phyloP scores from a whole-genome alignment of 306 rosid species.

The Pyrus bretschneideri region DNA sequence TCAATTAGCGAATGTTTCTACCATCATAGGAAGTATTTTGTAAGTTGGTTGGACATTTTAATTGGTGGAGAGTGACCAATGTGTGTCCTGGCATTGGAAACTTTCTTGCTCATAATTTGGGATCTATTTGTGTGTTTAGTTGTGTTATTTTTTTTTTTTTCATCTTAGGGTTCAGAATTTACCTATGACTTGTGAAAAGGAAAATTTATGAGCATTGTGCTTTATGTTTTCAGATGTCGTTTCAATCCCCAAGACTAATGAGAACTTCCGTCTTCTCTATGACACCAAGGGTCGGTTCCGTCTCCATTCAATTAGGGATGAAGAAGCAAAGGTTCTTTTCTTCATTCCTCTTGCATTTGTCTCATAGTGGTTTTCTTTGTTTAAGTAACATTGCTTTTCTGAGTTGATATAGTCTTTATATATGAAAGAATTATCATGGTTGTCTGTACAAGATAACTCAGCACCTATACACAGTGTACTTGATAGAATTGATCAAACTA shows the following conservation, averaged over 20 bases:
- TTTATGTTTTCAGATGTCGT: conserved; percentile 41
- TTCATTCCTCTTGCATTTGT: neutral
- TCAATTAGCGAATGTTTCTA: neutral
- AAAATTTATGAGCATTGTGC: neutral
- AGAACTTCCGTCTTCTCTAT: conserved; percentile 77
- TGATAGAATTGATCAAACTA: neutral
- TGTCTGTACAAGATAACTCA: neutral
- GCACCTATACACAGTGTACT: too few species aligned
- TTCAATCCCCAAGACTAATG: conserved; percentile 74
- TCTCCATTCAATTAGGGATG: conserved; percentile 73
- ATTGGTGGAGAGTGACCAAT: too few species aligned
- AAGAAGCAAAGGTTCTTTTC: conserved; percentile 59
- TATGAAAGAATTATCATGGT: neutral
- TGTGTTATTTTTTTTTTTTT: too few species aligned
- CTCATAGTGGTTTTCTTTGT: neutral
- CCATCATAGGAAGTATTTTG: neutral
- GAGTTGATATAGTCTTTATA: neutral
- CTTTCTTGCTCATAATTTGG: neutral
- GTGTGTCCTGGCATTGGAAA: too few species aligned
- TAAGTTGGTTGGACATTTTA: neutral
- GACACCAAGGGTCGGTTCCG: conserved; percentile 83
- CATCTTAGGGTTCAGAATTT: neutral
- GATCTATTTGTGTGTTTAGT: neutral
- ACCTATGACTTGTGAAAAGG: neutral
- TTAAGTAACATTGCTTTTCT: neutral